These are phyloP conservation scores for Puccinia brachypodii DNA, from an alignment of 1,284 basidiomycete genomes.

Conservation along the genomic window DNA sequence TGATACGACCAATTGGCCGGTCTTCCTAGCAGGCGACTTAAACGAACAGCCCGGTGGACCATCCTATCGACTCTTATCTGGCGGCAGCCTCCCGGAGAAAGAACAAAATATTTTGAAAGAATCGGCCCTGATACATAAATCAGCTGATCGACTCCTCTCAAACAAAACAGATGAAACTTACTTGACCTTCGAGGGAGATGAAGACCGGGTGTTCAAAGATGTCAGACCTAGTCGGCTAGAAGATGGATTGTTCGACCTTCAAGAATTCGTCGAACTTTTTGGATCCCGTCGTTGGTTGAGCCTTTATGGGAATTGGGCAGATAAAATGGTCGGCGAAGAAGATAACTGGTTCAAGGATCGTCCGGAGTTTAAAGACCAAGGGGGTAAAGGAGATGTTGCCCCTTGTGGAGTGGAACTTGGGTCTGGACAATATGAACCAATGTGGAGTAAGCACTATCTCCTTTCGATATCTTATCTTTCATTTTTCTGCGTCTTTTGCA, in stretches of 20 bases:
- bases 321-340: conserved; percentile 18
- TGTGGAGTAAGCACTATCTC: conserved; percentile 44
- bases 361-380: background rate
- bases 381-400: background rate
- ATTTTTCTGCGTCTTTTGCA: background rate
- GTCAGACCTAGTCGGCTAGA: background rate
- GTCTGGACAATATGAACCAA: conserved; percentile 32
- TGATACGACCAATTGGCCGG: background rate
- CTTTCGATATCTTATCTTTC: background rate
- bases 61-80: conserved; percentile 21
- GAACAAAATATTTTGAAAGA: background rate
- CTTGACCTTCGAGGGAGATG: conserved; percentile 37
- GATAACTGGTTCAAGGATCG: conserved; percentile 38
- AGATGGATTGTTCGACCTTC: conserved; percentile 29
- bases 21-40: conserved; percentile 39
- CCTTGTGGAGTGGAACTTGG: background rate
- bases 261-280: background rate
- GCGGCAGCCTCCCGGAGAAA: background rate
- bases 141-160: background rate
- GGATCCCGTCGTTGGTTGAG: conserved; percentile 17
- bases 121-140: conserved; percentile 30
- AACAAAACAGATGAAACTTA: background rate
- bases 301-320: conserved; percentile 31
- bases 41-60: conserved; percentile 39
- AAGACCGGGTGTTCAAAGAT: conserved; percentile 47